Conservation (phyloP, 345 rosid species). For the Hypericum androsaemum region DNA sequence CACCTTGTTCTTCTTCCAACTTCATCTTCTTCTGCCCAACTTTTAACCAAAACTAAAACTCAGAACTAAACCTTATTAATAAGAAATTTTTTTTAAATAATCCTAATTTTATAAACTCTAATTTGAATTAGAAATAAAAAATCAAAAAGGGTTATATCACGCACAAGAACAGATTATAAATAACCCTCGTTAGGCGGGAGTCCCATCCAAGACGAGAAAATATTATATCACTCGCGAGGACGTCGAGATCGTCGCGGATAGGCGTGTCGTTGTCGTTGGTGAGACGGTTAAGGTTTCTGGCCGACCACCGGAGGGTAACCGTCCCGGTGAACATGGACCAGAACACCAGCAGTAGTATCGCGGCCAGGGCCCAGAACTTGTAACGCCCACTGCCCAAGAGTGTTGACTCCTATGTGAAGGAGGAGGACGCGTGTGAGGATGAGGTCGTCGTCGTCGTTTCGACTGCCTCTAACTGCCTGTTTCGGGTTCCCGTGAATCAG, state of each 20-base stretch:
- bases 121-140: too few relatives aligned
- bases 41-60: too few relatives aligned
- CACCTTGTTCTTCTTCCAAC: too few relatives aligned
- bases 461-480: too few relatives aligned
- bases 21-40: too few relatives aligned
- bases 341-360: conserved; percentile 58
- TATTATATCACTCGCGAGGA: conserved; percentile 29
- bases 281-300: conserved; percentile 29
- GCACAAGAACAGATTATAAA: too few relatives aligned
- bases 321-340: conserved; percentile 84
- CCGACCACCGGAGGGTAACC: conserved; percentile 62
- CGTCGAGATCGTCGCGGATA: conserved; percentile 51
- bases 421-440: neutral
- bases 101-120: too few relatives aligned
- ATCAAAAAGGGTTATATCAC: too few relatives aligned
- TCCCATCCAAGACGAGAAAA: neutral
- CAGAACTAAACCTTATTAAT: too few relatives aligned
- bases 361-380: conserved; percentile 63
- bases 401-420: neutral
- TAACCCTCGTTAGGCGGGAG: too few relatives aligned
- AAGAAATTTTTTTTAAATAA: too few relatives aligned
- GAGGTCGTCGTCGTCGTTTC: conserved; percentile 23
- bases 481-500: too few relatives aligned
- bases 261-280: conserved; percentile 25
- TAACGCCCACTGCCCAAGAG: conserved; percentile 27